These are phyloP conservation scores for Colletotrichum gloeosporioides DNA, from an alignment of 2,329 filamentous ascomycete genomes.

Conservation along the genomic window DNA sequence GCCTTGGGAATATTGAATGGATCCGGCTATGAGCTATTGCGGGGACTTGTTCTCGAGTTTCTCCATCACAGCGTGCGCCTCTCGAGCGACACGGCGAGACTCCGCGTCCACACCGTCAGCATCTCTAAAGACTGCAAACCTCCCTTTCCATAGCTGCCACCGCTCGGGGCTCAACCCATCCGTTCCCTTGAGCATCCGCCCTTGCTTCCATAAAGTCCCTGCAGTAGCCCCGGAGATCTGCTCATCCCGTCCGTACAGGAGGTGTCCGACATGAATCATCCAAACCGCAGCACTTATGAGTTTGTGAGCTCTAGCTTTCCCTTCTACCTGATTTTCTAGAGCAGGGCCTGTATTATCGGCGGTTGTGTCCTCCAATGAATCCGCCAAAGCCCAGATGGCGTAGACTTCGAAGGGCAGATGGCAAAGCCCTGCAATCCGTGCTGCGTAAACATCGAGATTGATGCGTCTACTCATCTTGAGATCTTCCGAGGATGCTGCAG, in stretches of 20 bases:
- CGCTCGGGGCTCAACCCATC: neutral
- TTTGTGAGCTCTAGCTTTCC: neutral
- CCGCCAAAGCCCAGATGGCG: neutral
- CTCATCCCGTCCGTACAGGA: neutral
- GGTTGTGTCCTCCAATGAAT: neutral
- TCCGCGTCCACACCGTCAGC: neutral
- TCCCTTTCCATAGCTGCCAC: neutral
- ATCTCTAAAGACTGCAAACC: neutral
- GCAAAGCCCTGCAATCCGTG: neutral
- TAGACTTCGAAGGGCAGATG: neutral
- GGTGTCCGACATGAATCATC: neutral
- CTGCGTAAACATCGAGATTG: neutral
- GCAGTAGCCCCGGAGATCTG: neutral
- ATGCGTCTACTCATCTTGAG: neutral
- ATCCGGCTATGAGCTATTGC: rapidly evolving
- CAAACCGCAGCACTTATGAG: neutral
- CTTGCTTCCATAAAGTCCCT: neutral
- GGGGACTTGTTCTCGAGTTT: neutral
- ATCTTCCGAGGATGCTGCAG: neutral
- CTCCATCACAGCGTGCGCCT: neutral
- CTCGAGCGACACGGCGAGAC: neutral
- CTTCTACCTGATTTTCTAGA: rapidly evolving
- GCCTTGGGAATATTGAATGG: neutral
- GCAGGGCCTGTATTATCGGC: rapidly evolving
- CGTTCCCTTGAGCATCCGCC: neutral